Evolutionary conservation across 176 grass and related monocot genomes (phyloP).

Genomic region (Chrysopogon serrulatus): DNA sequence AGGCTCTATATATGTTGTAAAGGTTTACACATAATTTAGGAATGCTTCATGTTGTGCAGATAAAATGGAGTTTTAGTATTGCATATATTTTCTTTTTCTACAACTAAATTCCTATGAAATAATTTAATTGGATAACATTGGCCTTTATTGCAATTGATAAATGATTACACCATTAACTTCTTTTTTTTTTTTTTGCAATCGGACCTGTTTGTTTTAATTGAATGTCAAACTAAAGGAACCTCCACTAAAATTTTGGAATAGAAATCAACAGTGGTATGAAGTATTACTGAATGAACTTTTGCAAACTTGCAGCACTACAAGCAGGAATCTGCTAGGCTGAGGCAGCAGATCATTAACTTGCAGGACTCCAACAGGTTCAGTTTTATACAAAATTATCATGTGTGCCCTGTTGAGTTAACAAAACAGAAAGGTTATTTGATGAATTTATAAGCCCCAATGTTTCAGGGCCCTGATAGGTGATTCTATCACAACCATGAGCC

Average conservation of each 20-base stretch:
- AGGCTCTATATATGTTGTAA: not conserved
- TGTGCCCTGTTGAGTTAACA: not conserved
- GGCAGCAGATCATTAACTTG: slow-evolving; percentile 49
- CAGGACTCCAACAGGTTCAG: slow-evolving; percentile 76
- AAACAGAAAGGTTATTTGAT: not conserved
- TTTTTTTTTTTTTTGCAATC: too few relatives aligned
- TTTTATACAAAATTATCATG: not conserved
- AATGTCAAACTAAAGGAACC: not conserved
- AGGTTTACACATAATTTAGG: not conserved
- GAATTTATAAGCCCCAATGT: not conserved
- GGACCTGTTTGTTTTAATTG: not conserved
- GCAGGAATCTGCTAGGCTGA: slow-evolving; percentile 78
- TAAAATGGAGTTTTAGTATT: not conserved
- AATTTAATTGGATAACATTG: not conserved
- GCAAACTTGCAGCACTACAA: slow-evolving; percentile 65
- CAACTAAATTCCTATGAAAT: not conserved
- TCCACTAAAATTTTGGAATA: not conserved
- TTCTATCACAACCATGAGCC: slow-evolving; percentile 39
- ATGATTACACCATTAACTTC: not conserved
- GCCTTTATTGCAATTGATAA: not conserved
- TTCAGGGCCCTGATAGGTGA: slow-evolving; percentile 63
- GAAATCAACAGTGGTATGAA: not conserved
- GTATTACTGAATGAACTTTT: not conserved
- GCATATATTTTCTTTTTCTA: not conserved
- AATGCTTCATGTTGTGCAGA: not conserved